phyloP scores from a whole-genome alignment of 495 filamentous ascomycete genomes.

The Daldinia caldariorum region DNA sequence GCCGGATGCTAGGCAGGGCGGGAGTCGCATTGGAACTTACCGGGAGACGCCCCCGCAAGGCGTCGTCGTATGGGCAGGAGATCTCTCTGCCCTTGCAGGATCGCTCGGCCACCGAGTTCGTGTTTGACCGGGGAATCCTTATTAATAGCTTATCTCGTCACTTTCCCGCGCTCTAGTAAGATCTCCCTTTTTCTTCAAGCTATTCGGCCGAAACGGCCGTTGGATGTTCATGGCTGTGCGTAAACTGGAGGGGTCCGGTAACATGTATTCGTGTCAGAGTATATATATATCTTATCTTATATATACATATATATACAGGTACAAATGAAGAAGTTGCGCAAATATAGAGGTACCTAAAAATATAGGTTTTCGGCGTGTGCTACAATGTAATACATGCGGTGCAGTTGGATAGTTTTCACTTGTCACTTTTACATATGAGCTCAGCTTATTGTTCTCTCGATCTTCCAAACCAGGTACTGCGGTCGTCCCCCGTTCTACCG shows the following conservation, averaged over 20 bases:
- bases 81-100: conserved; percentile 39
- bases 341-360: background rate
- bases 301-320: background rate
- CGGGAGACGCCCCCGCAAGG: conserved; percentile 15
- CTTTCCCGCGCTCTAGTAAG: conserved; percentile 17
- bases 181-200: background rate
- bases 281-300: too few species aligned
- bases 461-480: background rate
- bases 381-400: background rate
- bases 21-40: conserved; percentile 13
- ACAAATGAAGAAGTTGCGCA: background rate
- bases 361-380: background rate
- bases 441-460: conserved; percentile 3
- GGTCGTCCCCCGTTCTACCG: background rate
- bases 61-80: conserved; percentile 19
- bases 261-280: background rate
- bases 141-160: conserved; percentile 2
- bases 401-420: background rate
- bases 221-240: background rate
- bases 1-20: background rate
- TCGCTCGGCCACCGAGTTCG: conserved; percentile 34
- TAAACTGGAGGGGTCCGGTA: conserved; percentile 13
- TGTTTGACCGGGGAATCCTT: conserved; percentile 13
- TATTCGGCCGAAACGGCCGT: background rate
- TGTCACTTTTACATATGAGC: background rate